phyloP scores from a whole-genome alignment of 768 basidiomycete species.

The Mycena haematopus region DNA sequence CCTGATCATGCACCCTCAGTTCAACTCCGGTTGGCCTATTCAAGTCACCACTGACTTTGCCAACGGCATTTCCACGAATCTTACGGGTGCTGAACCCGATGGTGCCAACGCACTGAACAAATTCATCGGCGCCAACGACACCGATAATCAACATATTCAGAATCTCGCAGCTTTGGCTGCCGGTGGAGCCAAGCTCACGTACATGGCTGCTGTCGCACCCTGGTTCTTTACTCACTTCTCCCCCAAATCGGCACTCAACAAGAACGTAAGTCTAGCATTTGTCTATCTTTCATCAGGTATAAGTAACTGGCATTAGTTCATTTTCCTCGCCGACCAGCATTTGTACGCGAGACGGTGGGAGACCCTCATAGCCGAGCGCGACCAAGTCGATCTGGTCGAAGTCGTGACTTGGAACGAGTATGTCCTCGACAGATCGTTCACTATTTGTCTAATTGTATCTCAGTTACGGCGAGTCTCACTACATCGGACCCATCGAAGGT shows the following conservation, averaged over 20 bases:
- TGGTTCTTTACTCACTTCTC: constrained; percentile 86
- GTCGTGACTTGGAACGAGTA: constrained; percentile 72
- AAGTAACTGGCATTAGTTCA: constrained; percentile 47
- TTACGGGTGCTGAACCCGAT: constrained; percentile 26
- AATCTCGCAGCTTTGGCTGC: constrained; percentile 42
- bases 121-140: constrained; percentile 54
- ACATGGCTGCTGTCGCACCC: constrained; percentile 67
- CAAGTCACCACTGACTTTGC: constrained; percentile 55
- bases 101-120: constrained; percentile 40
- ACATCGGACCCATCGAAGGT: constrained; percentile 80
- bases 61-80: constrained; percentile 32
- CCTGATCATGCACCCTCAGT: constrained; percentile 47
- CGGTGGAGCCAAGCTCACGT: constrained; percentile 36
- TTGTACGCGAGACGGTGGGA: constrained; percentile 75
- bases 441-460: background rate
- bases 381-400: constrained; percentile 65
- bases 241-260: constrained; percentile 67
- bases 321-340: constrained; percentile 73
- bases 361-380: constrained; percentile 59
- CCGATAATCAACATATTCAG: constrained; percentile 62
- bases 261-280: constrained; percentile 59
- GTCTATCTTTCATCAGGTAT: background rate
- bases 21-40: constrained; percentile 84
- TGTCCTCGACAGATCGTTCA: background rate
- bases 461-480: constrained; percentile 68